Evolutionary conservation across 108 stramenopile genomes (phyloP).

Genomic region (Cyclotella baltica): DNA sequence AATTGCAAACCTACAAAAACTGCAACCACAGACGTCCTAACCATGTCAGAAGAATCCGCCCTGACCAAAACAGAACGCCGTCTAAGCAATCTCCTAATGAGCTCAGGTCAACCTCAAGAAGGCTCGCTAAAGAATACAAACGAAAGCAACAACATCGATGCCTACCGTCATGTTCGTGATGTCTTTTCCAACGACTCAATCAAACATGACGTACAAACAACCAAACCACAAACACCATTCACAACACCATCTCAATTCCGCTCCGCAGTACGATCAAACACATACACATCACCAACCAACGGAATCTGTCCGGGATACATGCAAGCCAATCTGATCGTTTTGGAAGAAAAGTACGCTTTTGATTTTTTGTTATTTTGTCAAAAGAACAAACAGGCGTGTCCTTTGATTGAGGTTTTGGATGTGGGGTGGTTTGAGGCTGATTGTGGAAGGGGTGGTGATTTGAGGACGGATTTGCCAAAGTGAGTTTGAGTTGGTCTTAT

Average conservation of each 20-base stretch:
- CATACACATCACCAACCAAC: constrained; percentile 69
- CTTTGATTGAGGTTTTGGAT: constrained; percentile 86
- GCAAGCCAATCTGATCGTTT: constrained; percentile 90
- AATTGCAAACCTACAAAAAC: background rate
- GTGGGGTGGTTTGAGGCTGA: constrained; percentile 55
- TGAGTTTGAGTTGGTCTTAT: constrained; percentile 37
- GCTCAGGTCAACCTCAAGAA: constrained; percentile 36
- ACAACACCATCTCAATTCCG: constrained; percentile 55
- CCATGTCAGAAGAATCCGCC: constrained; percentile 5
- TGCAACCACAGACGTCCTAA: background rate
- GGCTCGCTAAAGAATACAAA: constrained; percentile 10
- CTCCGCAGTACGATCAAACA: constrained; percentile 47
- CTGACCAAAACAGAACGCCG: constrained; percentile 17
- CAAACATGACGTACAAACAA: background rate
- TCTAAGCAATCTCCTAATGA: constrained; percentile 12
- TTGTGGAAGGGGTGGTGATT: constrained; percentile 60
- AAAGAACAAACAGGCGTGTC: constrained; percentile 86
- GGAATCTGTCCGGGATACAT: constrained; percentile 80
- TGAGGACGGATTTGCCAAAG: constrained; percentile 76
- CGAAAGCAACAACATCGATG: background rate
- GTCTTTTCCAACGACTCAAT: background rate
- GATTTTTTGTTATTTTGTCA: constrained; percentile 93
- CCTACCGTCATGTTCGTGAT: constrained; percentile 21
- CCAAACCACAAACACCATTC: background rate
- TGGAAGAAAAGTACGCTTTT: constrained; percentile 76